Percentiles rank a stretch among this genome's conserved stretches.
Conservation (phyloP, 2,329 filamentous ascomycete species). For the Fusarium pseudograminearum region DNA sequence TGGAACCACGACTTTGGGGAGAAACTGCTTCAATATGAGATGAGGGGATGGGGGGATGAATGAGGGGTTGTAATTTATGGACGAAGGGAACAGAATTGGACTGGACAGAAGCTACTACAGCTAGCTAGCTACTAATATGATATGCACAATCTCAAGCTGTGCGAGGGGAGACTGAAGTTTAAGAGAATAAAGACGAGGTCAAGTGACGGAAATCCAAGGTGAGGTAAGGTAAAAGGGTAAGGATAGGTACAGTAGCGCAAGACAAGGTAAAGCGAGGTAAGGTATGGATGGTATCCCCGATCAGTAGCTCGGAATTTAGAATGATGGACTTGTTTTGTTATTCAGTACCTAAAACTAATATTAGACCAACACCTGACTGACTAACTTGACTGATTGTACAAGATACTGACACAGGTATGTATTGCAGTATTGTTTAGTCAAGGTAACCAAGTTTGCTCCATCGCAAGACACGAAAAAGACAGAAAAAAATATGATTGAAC, state of each 20-base stretch:
- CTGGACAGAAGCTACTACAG: conserved; percentile 21
- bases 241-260: conserved; percentile 6
- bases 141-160: conserved; percentile 19
- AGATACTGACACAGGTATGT: conserved; percentile 1
- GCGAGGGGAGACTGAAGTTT: conserved; percentile 6
- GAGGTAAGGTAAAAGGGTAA: conserved; percentile 26
- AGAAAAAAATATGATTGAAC: conserved; percentile 31
- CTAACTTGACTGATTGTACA: not conserved
- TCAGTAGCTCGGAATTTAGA: conserved; percentile 11
- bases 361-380: conserved; percentile 11
- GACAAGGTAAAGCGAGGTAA: conserved; percentile 7
- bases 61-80: conserved; percentile 41
- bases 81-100: conserved; percentile 30
- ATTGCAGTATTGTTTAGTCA: conserved; percentile 5
- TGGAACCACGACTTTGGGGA: conserved; percentile 40
- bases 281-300: not conserved
- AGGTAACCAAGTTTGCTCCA: conserved; percentile 14
- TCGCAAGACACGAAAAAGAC: conserved; percentile 16
- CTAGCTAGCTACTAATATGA: conserved; percentile 12
- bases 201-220: conserved; percentile 26
- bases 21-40: conserved; percentile 28
- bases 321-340: not conserved
- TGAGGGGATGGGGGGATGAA: conserved; percentile 23
- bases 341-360: not conserved
- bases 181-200: conserved; percentile 24